A percentile compares a stretch with the other conserved stretches of the same genome.
Evolutionary conservation across 2,329 filamentous ascomycete species (phyloP).

Genomic region (Pseudopithomyces maydicus): DNA sequence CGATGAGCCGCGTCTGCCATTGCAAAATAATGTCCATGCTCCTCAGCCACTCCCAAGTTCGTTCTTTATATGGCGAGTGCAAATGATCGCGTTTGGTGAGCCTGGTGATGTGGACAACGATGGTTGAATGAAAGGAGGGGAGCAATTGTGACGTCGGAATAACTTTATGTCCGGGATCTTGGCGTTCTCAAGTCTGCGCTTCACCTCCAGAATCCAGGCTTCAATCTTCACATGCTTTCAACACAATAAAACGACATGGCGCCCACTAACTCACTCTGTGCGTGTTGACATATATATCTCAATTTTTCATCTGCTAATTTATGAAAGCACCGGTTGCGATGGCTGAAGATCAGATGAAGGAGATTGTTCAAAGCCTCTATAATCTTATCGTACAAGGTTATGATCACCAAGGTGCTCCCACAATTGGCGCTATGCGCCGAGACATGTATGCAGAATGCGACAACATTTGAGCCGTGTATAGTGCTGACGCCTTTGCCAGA

Average conservation of each 20-base stretch:
- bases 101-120: not conserved
- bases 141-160: constrained; percentile 7
- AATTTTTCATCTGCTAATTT: constrained; percentile 21
- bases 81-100: not conserved
- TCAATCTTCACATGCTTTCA: not conserved
- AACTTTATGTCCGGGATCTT: constrained; percentile 9
- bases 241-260: constrained; percentile 2
- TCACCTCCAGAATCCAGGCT: not conserved
- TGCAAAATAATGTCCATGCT: constrained; percentile 23
- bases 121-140: not conserved
- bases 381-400: constrained; percentile 63
- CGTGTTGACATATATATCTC: not conserved
- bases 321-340: constrained; percentile 25
- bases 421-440: constrained; percentile 61
- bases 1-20: constrained; percentile 36
- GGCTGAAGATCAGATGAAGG: constrained; percentile 60
- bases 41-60: not conserved
- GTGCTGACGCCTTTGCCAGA: constrained; percentile 29
- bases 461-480: no score
- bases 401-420: constrained; percentile 63
- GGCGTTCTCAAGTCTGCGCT: constrained; percentile 1
- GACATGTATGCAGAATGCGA: constrained; percentile 55
- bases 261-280: not conserved
- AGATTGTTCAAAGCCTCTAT: constrained; percentile 66
- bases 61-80: not conserved